These are phyloP conservation scores for Rhynchospora breviuscula DNA, from an alignment of 176 grass and related monocot species.

Conservation along the genomic window DNA sequence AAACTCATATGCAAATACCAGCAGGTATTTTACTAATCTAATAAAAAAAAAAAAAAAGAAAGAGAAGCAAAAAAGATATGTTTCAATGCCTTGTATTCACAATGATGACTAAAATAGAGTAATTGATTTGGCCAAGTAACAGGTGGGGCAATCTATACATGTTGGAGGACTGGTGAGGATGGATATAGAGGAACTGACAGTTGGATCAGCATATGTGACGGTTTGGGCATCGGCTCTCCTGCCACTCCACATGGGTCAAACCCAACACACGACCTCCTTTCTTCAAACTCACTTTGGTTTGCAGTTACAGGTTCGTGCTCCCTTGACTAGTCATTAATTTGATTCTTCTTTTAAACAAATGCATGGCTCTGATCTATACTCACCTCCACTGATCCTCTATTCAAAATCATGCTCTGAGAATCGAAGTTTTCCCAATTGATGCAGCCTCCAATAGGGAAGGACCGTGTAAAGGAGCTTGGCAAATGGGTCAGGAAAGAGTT, in stretches of 20 bases:
- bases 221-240: slow-evolving; percentile 82
- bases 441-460: slow-evolving; percentile 72
- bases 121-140: slow-evolving; percentile 11
- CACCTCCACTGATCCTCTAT: background rate
- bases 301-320: slow-evolving; percentile 54
- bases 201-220: slow-evolving; percentile 61
- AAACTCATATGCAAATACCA: too few relatives aligned
- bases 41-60: background rate
- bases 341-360: background rate
- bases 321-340: background rate
- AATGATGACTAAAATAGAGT: background rate
- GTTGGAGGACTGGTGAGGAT: slow-evolving; percentile 58
- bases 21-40: too few relatives aligned
- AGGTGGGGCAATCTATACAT: slow-evolving; percentile 77
- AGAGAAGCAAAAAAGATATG: background rate
- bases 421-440: background rate
- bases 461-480: slow-evolving; percentile 54
- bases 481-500: slow-evolving; percentile 71
- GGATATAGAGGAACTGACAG: slow-evolving; percentile 56
- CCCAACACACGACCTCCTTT: slow-evolving; percentile 47
- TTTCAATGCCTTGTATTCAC: background rate
- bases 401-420: background rate
- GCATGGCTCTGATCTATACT: background rate
- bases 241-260: slow-evolving; percentile 91
- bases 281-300: slow-evolving; percentile 62